phyloP scores from a whole-genome alignment of 164 flowering plant species.

The Nelumbo lutea region DNA sequence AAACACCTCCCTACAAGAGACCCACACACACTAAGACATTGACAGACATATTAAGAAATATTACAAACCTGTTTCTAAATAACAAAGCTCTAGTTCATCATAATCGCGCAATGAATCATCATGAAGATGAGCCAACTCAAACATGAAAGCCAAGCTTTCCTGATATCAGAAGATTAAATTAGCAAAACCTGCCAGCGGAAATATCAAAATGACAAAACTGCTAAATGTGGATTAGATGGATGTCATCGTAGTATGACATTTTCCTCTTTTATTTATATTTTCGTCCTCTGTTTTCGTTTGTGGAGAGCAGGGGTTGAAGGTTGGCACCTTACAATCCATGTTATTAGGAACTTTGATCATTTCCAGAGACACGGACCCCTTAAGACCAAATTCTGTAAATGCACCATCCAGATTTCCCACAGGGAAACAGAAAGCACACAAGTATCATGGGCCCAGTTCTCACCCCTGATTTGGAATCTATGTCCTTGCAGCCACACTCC shows the following conservation, averaged over 20 bases:
- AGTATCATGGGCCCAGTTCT: neutral
- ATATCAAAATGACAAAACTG: neutral
- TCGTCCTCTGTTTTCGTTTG: too few species aligned
- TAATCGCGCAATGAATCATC: conserved; percentile 97
- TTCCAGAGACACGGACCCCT: neutral
- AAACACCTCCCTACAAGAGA: too few species aligned
- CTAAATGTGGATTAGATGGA: conserved; percentile 1
- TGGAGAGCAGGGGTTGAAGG: too few species aligned
- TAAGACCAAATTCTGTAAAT: neutral
- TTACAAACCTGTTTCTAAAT: conserved; percentile 74
- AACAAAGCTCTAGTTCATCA: conserved; percentile 94
- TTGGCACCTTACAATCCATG: neutral
- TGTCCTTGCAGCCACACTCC: conserved; percentile 5
- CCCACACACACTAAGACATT: too few species aligned
- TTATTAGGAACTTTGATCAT: neutral
- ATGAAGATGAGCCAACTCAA: conserved; percentile 95
- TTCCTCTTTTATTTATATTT: too few species aligned
- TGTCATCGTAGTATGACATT: too few species aligned
- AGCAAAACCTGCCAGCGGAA: neutral
- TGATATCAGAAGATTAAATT: conserved; percentile 25
- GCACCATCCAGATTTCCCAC: neutral
- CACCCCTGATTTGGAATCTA: neutral
- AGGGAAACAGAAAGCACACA: neutral
- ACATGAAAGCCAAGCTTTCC: conserved; percentile 99
- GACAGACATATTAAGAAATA: neutral